phyloP scores from a whole-genome alignment of 768 basidiomycete species.

The Candolleomyces efflorescens region DNA sequence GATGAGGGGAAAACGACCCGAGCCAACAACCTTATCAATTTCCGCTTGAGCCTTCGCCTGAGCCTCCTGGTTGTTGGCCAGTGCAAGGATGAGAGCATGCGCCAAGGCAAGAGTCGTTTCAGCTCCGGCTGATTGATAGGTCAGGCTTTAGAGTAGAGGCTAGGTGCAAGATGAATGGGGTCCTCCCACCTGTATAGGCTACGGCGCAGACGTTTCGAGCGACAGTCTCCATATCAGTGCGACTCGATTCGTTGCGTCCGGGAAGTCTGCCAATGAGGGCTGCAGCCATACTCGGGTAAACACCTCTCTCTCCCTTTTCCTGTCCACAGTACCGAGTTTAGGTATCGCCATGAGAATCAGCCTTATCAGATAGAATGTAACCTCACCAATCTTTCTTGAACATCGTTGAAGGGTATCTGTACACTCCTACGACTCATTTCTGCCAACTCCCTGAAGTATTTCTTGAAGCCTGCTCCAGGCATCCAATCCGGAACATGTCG shows the following conservation, averaged over 20 bases:
- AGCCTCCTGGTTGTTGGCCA: constrained; percentile 11
- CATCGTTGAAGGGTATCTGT: background rate
- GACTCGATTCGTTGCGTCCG: background rate
- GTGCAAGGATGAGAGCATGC: constrained; percentile 8
- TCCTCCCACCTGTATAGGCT: constrained; percentile 2
- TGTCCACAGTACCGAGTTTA: background rate
- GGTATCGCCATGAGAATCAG: background rate
- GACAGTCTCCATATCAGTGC: background rate
- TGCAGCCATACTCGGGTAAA: constrained; percentile 3
- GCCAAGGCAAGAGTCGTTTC: background rate
- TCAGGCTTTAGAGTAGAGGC: background rate
- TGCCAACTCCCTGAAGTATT: background rate
- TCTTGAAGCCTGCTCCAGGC: background rate
- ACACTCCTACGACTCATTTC: background rate
- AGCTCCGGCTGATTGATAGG: background rate
- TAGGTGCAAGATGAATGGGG: background rate
- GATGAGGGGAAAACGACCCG: background rate
- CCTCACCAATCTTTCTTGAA: background rate
- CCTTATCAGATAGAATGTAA: background rate
- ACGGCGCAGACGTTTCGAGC: constrained; percentile 1
- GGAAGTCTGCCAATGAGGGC: background rate
- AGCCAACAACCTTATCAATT: constrained; percentile 5
- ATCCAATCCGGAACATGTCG: background rate
- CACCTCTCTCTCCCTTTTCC: background rate
- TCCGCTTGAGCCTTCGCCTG: constrained; percentile 15